phyloP scores from a whole-genome alignment of 805 yeast species.

The Candida suzukii region DNA sequence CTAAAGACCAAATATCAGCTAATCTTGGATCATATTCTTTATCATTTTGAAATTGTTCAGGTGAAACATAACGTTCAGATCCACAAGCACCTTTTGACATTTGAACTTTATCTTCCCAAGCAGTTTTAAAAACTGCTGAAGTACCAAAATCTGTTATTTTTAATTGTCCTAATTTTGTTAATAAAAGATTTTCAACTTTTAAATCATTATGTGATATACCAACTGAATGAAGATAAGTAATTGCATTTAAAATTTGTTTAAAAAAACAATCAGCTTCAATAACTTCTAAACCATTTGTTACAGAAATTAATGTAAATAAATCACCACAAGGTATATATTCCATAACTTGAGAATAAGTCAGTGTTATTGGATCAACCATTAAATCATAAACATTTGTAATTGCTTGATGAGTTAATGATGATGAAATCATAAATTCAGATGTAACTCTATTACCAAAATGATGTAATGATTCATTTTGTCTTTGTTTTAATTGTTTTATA shows the following conservation, averaged over 20 bases:
- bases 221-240: conserved; percentile 78
- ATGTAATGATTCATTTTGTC: conserved; percentile 48
- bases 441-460: conserved; percentile 67
- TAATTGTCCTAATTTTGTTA: conserved; percentile 58
- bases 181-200: conserved; percentile 78
- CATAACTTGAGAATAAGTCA: conserved; percentile 85
- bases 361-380: conserved; percentile 62
- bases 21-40: conserved; percentile 65
- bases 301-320: conserved; percentile 51
- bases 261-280: conserved; percentile 83
- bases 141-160: conserved; percentile 87
- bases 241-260: conserved; percentile 78
- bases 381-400: conserved; percentile 74
- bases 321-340: conserved; percentile 92
- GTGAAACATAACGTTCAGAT: conserved; percentile 86
- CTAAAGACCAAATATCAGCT: conserved; percentile 88
- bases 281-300: conserved; percentile 45
- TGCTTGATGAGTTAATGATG: conserved; percentile 67
- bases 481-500: conserved; percentile 65
- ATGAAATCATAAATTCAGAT: conserved; percentile 85
- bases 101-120: conserved; percentile 76
- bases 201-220: conserved; percentile 94
- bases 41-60: conserved; percentile 64
- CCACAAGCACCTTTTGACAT: conserved; percentile 74
- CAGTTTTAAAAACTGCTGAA: conserved; percentile 82